Percentiles rank a stretch among this genome's conserved stretches.
Conservation (phyloP, 108 stramenopile genomes). For the Nannochloropsis salina region DNA sequence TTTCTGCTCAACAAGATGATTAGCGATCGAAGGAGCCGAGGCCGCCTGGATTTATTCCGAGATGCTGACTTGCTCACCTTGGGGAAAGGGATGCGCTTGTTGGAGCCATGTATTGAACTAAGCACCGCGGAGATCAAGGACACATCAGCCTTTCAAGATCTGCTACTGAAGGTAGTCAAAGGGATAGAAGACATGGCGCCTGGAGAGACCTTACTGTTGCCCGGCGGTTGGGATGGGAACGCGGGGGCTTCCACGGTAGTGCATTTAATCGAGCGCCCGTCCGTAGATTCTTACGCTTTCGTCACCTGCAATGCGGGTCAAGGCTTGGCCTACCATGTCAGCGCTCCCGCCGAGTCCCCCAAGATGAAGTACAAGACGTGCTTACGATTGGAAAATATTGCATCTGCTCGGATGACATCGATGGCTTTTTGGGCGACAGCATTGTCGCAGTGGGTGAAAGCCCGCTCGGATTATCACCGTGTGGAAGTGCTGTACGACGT, state of each 20-base stretch:
- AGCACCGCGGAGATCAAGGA: slow-evolving; percentile 19
- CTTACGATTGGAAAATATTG: slow-evolving; percentile 24
- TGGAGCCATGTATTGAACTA: not conserved
- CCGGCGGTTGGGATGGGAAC: not conserved
- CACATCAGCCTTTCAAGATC: not conserved
- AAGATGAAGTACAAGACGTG: slow-evolving; percentile 44
- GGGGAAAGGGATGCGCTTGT: not conserved
- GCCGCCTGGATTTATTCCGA: not conserved
- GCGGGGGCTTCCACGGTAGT: not conserved
- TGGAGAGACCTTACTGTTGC: not conserved
- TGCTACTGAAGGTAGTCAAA: not conserved
- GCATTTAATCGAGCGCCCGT: not conserved
- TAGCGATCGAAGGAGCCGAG: not conserved
- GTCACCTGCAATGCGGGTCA: not conserved
- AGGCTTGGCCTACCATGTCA: not conserved
- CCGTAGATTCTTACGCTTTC: not conserved
- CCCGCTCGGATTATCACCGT: slow-evolving; percentile 26
- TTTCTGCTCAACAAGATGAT: not conserved
- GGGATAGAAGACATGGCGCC: not conserved
- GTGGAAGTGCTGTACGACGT: slow-evolving; percentile 31
- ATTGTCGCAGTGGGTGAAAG: slow-evolving; percentile 25
- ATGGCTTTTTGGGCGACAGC: slow-evolving; percentile 18
- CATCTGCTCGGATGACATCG: not conserved
- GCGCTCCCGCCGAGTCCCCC: slow-evolving; percentile 20
- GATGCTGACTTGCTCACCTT: not conserved